These are phyloP conservation scores for Scedosporium boydii DNA, from an alignment of 2,329 filamentous ascomycete genomes.

Conservation along the genomic window DNA sequence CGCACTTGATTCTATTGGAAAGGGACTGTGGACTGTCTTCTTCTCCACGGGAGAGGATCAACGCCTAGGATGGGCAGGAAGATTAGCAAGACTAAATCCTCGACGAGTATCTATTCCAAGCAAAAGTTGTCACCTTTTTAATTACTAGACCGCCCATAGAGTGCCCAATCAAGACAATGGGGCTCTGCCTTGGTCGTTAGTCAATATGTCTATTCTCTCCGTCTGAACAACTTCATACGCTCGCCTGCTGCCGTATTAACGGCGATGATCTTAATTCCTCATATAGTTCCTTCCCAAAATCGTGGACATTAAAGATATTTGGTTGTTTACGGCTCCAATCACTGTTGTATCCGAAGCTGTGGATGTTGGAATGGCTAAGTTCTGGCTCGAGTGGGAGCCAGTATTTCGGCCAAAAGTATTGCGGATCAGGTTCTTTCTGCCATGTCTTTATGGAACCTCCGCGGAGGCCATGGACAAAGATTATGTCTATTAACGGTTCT, in stretches of 20 bases:
- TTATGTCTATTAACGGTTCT: conserved; percentile 24
- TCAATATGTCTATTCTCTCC: neutral
- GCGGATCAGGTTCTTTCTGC: conserved; percentile 20
- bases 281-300: conserved; percentile 20
- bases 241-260: neutral
- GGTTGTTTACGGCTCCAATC: conserved; percentile 15
- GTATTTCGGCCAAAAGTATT: conserved; percentile 28
- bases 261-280: neutral
- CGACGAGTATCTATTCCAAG: too few relatives aligned
- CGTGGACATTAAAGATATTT: conserved; percentile 17
- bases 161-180: conserved; percentile 19
- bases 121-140: conserved; percentile 17
- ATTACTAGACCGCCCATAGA: conserved; percentile 23
- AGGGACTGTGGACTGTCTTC: conserved; percentile 5
- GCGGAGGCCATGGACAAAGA: conserved; percentile 32
- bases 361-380: conserved; percentile 18
- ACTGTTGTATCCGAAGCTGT: conserved; percentile 22
- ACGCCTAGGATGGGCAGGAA: conserved; percentile 8
- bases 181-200: conserved; percentile 8
- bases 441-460: conserved; percentile 31
- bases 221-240: neutral
- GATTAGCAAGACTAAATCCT: neutral
- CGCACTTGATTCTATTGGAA: conserved; percentile 15
- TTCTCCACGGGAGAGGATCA: conserved; percentile 13
- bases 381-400: conserved; percentile 25